Base-by-base conservation (phyloP, 306 rosid genomes). In the Quercus cerris region DNA sequence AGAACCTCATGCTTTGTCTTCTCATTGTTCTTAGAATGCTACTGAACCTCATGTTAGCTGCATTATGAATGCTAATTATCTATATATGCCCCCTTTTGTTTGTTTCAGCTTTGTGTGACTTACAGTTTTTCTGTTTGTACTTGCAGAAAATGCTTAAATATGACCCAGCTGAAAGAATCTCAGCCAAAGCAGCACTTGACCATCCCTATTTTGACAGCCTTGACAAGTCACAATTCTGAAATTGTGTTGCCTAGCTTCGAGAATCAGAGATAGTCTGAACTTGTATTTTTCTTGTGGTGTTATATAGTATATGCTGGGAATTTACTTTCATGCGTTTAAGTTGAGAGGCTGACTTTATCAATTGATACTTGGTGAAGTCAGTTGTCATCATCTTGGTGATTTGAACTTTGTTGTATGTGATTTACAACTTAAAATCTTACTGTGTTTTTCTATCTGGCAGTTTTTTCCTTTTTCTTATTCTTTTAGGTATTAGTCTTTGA, bases 101-200 rank as follows among this genome's bases (percentile, higher is more conserved):
- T 70, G 27, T 46, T 49, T 62, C 52, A 30, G 56, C 56, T 28
- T 30, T 78, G 19, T 49, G 49, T 75, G 61, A 59, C 52, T 3
- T 0, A 20, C 76, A n/a, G 51, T 31, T 61, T 44, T 74, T 79
- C 30, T 62, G 6, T 59, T 75, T 73, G 66, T 25, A 3, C 57
- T 41, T 85, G 87, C 97, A 95, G 98, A 91, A 90, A 87, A 93
- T 93, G 99, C 98, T 95, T 8, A 83, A 78, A 78, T 93, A 91
- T 31, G 91, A 95, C 75, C 99, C 97, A 22, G 85, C 84, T 58
- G 99, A 91, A 52, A 93, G 97, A 82, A 95, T 95, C 81, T 95
- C 98, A 41, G 99, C 99, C n/a, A 95, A 95, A 85, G 98, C 90
- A 70, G 99, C 99, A 17, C 86, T 95, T 55, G 96, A 93, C 74